Evolutionary conservation across 2,329 filamentous ascomycete genomes (phyloP).

Genomic region (Tolypocladium ovalisporum): DNA sequence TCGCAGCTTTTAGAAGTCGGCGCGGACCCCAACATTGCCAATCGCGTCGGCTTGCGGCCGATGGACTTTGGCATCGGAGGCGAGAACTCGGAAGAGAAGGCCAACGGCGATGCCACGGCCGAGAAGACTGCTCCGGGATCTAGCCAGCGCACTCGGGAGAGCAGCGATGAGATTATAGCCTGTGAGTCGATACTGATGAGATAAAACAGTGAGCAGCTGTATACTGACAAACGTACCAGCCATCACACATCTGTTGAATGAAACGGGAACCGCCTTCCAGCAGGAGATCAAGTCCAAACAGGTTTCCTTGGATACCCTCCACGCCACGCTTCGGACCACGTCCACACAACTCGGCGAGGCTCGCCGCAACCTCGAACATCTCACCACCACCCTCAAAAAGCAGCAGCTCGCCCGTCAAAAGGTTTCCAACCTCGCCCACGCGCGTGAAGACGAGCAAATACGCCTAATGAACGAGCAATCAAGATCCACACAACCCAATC

Average conservation of each 20-base stretch:
- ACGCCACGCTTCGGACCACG: constrained; percentile 68
- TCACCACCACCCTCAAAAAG: constrained; percentile 54
- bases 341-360: constrained; percentile 71
- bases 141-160: constrained; percentile 53
- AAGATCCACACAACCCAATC: constrained; percentile 30
- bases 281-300: constrained; percentile 77
- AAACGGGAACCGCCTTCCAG: constrained; percentile 70
- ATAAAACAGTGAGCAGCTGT: not conserved
- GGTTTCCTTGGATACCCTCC: constrained; percentile 69
- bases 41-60: constrained; percentile 77
- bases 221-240: constrained; percentile 32
- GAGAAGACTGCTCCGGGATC: constrained; percentile 33
- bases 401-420: constrained; percentile 59
- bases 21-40: constrained; percentile 84
- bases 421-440: constrained; percentile 66
- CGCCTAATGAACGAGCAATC: constrained; percentile 31
- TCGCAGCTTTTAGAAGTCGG: constrained; percentile 94
- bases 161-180: constrained; percentile 67
- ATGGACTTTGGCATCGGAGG: constrained; percentile 90
- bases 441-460: constrained; percentile 58
- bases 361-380: constrained; percentile 58
- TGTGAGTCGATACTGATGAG: constrained; percentile 40
- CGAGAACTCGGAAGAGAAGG: constrained; percentile 38
- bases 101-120: constrained; percentile 29
- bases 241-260: constrained; percentile 71